Evolutionary conservation across 371 early-diverging fungal species (phyloP).

Genomic region (Apophysomyces ossiformis): DNA sequence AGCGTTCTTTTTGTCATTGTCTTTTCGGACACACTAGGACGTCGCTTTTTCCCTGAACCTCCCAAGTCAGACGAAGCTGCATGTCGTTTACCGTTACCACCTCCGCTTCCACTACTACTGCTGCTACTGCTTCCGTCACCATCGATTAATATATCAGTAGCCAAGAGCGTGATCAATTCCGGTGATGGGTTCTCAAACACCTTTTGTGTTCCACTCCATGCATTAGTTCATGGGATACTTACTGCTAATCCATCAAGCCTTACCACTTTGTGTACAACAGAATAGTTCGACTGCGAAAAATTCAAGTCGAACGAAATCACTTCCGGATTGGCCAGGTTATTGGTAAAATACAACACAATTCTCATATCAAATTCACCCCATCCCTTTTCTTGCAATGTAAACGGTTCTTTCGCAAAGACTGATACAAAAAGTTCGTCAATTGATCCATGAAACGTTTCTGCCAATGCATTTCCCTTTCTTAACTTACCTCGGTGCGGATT

Average conservation of each 20-base stretch:
- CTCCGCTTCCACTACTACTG: neutral
- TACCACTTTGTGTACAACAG: conserved; percentile 52
- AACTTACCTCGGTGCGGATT: conserved; percentile 65
- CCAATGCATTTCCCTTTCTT: neutral
- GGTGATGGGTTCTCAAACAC: conserved; percentile 34
- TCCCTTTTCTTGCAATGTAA: conserved; percentile 54
- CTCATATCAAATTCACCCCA: conserved; percentile 77
- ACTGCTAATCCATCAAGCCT: neutral
- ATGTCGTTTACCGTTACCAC: conserved; percentile 10
- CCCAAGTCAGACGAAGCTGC: conserved; percentile 13
- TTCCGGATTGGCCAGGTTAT: conserved; percentile 50
- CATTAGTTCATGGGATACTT: neutral
- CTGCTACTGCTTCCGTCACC: neutral
- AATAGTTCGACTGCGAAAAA: conserved; percentile 58
- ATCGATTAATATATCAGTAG: neutral
- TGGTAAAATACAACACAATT: conserved; percentile 58
- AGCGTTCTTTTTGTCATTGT: conserved; percentile 17
- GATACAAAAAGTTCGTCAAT: conserved; percentile 13
- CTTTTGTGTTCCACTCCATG: neutral
- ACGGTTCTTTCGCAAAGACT: conserved; percentile 70
- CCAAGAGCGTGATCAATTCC: conserved; percentile 25
- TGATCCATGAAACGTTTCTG: neutral
- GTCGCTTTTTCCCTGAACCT: conserved; percentile 23
- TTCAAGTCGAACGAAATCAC: conserved; percentile 62
- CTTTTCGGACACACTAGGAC: neutral